Base-by-base conservation (phyloP, 257 asterid species). In the Osmanthus fragrans region DNA sequence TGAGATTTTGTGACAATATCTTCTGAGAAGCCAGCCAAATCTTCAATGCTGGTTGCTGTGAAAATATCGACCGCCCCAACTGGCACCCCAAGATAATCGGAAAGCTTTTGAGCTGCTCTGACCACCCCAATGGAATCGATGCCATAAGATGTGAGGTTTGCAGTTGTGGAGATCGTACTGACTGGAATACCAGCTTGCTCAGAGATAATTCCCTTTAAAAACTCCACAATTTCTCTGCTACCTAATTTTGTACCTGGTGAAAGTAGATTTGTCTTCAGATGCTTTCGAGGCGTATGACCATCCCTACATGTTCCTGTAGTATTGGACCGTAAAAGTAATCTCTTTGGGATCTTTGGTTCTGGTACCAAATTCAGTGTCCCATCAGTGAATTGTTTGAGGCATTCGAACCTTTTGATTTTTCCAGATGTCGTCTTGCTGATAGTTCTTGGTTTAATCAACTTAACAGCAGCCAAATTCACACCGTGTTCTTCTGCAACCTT, bases 81-180 rank as follows among this genome's bases (percentile, higher is more conserved):
- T 15, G 92, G 97, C 4, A 84, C 90, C 58, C 92, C 93, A 0
- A 93, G 94, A 85, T 90, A 93, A 77, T 90, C 93, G 0, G 97
- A 90, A 60, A 93, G 96, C 88, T 90, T 93, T 77, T 93, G 98
- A 78, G 98, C 97, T 71, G 98, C 97, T 85, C 96, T 83, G 37
- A 91, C 98, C 56, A 93, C 98, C n/a, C 98, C 98, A 77, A 93
- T 93, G 25, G 98, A 93, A 84, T 93, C 97, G 69, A 93, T 89
- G 54, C 98, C 98, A 76, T 93, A 93, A 66, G 93, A 80, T 33
- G 77, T 77, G 80, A 93, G 89, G 79, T 83, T 93, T 1, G 88
- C 96, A 37, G 88, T 85, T 13, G 92, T 82, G 40, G 93, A 86
- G 77, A 93, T 90, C 79, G 88, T 91, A 84, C 83, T 74, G 29